Evolutionary conservation across 148 eudicot genomes (phyloP).

Genomic region (Selenicereus undatus): DNA sequence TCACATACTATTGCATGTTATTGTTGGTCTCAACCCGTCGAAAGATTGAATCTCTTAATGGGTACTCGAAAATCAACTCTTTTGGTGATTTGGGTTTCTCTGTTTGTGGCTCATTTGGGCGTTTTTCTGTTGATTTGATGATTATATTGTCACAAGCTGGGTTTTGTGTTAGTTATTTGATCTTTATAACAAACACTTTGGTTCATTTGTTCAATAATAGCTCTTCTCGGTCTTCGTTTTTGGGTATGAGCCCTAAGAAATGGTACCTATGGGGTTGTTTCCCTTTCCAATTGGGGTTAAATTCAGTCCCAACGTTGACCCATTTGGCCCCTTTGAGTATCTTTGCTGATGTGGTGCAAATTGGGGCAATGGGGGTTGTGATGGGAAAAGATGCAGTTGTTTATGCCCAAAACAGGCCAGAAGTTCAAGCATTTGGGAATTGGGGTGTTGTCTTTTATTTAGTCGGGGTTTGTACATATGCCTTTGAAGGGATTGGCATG

Average conservation of each 20-base stretch:
- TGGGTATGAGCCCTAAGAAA: constrained; percentile 46
- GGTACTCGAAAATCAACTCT: constrained; percentile 47
- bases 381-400: constrained; percentile 40
- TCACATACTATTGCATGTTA: constrained; percentile 55
- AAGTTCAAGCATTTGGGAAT: constrained; percentile 35
- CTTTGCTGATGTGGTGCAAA: constrained; percentile 53
- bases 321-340: constrained; percentile 61
- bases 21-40: constrained; percentile 52
- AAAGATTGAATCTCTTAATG: constrained; percentile 39
- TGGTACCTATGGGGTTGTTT: constrained; percentile 63
- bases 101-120: constrained; percentile 63
- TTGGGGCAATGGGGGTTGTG: constrained; percentile 56
- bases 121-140: constrained; percentile 60
- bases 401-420: constrained; percentile 26
- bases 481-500: constrained; percentile 69
- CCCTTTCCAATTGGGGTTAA: constrained; percentile 71
- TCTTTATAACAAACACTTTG: constrained; percentile 61
- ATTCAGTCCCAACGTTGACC: constrained; percentile 61
- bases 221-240: constrained; percentile 16
- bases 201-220: constrained; percentile 39
- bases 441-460: constrained; percentile 39
- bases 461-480: constrained; percentile 50
- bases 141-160: constrained; percentile 73
- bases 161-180: constrained; percentile 64
- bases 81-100: constrained; percentile 73